These are phyloP conservation scores for Zoysia matrella DNA, from an alignment of 202 grass and related monocot genomes.

Conservation along the genomic window DNA sequence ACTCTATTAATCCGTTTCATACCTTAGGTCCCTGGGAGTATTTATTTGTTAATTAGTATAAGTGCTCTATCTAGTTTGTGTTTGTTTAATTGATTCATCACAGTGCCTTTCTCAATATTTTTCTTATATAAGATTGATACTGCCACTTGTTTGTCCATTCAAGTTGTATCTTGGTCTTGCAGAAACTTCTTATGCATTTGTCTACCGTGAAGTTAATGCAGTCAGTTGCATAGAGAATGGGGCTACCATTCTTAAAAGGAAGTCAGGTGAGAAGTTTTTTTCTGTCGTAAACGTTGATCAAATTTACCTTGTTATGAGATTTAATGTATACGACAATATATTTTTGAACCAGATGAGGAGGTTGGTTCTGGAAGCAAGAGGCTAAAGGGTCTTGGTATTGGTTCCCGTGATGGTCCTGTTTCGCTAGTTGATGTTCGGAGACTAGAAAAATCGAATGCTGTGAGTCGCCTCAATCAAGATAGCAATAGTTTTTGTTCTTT, in stretches of 20 bases:
- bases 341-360: background rate
- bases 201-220: conserved; percentile 76
- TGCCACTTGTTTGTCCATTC: background rate
- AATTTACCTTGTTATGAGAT: conserved; percentile 3
- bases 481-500: conserved; percentile 15
- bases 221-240: conserved; percentile 45
- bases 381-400: conserved; percentile 93
- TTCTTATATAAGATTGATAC: background rate
- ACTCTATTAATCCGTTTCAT: background rate
- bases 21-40: background rate
- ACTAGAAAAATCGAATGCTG: conserved; percentile 86
- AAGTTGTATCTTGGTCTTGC: conserved; percentile 39
- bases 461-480: conserved; percentile 52
- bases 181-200: conserved; percentile 89
- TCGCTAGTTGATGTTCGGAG: conserved; percentile 89
- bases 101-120: background rate
- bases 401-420: conserved; percentile 84
- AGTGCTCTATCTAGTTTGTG: background rate
- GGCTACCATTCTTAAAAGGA: conserved; percentile 63
- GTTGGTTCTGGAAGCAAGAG: conserved; percentile 74
- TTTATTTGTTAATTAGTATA: background rate
- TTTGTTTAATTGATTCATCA: background rate
- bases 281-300: too few relatives aligned
- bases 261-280: conserved; percentile 62
- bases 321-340: conserved; percentile 11